Percentiles rank a stretch among this genome's conserved stretches.
phyloP scores from a whole-genome alignment of 2,329 filamentous ascomycete genomes.

The Cladophialophora psammophila region DNA sequence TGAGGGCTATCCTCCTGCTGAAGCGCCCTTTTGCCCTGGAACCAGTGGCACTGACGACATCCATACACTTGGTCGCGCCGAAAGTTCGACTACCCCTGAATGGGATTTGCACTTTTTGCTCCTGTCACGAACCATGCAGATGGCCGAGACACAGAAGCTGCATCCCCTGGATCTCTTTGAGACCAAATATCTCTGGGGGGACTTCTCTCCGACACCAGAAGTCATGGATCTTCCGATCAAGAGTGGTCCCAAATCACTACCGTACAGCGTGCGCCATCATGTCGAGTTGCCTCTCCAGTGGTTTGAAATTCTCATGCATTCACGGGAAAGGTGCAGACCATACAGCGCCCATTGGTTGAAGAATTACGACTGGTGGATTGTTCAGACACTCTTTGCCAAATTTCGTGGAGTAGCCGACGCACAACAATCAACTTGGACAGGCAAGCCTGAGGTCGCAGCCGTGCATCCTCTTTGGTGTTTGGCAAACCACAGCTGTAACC shows the following conservation, averaged over 20 bases:
- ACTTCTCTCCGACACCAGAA: slow-evolving; percentile 53
- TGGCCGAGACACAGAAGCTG: slow-evolving; percentile 65
- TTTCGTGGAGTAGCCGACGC: slow-evolving; percentile 93
- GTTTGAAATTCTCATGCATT: slow-evolving; percentile 58
- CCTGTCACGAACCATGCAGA: slow-evolving; percentile 64
- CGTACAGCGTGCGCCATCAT: slow-evolving; percentile 68
- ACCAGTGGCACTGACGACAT: slow-evolving; percentile 63
- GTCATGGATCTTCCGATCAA: slow-evolving; percentile 40
- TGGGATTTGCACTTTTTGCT: slow-evolving; percentile 69
- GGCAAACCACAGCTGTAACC: slow-evolving; percentile 94
- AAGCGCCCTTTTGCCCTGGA: slow-evolving; percentile 49
- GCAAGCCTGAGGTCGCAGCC: slow-evolving; percentile 87
- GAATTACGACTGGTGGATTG: slow-evolving; percentile 63
- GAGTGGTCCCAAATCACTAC: slow-evolving; percentile 52
- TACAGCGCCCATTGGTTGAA: slow-evolving; percentile 53
- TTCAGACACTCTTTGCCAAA: slow-evolving; percentile 92
- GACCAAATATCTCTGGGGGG: slow-evolving; percentile 71
- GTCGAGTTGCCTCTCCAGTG: slow-evolving; percentile 66
- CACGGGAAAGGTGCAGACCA: slow-evolving; percentile 58
- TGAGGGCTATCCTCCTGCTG: slow-evolving; percentile 34
- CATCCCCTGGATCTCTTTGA: slow-evolving; percentile 68
- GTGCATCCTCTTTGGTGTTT: slow-evolving; percentile 97
- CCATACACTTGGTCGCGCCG: slow-evolving; percentile 65
- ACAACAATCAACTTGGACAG: slow-evolving; percentile 75
- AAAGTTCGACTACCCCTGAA: slow-evolving; percentile 62